These are phyloP conservation scores for Lecanosticta acicola DNA, from an alignment of 2,329 filamentous ascomycete genomes.

Conservation along the genomic window DNA sequence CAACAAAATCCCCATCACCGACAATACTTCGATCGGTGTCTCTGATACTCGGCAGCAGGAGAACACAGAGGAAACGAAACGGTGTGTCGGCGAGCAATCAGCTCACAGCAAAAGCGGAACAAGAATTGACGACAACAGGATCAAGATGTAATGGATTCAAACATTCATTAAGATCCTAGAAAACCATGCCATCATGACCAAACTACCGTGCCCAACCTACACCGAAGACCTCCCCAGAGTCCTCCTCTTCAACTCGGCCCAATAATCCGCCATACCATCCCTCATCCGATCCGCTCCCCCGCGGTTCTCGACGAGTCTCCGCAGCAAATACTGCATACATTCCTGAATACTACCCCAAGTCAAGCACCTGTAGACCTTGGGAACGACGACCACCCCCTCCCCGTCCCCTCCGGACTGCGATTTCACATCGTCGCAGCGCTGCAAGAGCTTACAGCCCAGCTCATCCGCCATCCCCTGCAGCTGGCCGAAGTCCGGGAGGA, in stretches of 20 bases:
- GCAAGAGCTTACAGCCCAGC: slow-evolving; percentile 21
- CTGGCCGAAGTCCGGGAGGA: slow-evolving; percentile 24
- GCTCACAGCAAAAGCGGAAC: too few species aligned
- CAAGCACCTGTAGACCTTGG: slow-evolving; percentile 25
- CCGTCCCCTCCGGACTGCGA: not conserved
- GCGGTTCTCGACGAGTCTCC: slow-evolving; percentile 26
- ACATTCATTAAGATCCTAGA: too few species aligned
- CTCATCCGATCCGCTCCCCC: slow-evolving; percentile 22
- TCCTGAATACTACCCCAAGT: slow-evolving; percentile 28
- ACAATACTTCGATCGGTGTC: too few species aligned
- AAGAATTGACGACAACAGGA: too few species aligned
- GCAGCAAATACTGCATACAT: slow-evolving; percentile 28
- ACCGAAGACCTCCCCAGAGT: not conserved
- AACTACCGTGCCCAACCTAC: too few species aligned
- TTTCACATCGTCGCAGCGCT: slow-evolving; percentile 15
- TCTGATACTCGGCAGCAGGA: too few species aligned
- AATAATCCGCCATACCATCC: slow-evolving; percentile 4
- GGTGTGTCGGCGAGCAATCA: too few species aligned
- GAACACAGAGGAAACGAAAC: too few species aligned
- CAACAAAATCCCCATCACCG: too few species aligned
- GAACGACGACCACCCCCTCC: slow-evolving; percentile 10
- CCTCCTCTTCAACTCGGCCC: slow-evolving; percentile 6
- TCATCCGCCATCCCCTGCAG: slow-evolving; percentile 30
- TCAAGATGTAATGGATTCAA: too few species aligned
- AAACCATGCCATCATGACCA: too few species aligned